phyloP scores from a whole-genome alignment of 371 early-diverging fungal genomes.

The Thermomucor indicae-seudaticae region DNA sequence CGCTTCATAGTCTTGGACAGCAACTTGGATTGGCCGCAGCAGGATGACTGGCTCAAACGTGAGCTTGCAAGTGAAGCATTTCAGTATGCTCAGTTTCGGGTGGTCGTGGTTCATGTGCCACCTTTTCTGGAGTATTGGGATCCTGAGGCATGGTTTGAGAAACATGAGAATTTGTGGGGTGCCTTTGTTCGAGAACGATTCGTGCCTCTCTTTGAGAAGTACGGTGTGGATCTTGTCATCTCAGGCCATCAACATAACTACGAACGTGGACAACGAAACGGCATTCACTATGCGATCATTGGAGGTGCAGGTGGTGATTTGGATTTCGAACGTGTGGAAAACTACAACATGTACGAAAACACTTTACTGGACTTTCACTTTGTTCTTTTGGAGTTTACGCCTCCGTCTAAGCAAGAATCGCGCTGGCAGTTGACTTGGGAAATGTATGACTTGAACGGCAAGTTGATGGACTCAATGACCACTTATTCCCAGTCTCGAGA shows the following conservation, averaged over 20 bases:
- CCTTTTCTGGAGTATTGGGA: conserved; percentile 83
- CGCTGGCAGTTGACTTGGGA: conserved; percentile 39
- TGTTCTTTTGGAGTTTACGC: conserved; percentile 50
- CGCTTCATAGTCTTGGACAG: conserved; percentile 71
- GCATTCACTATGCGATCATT: conserved; percentile 60
- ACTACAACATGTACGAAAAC: conserved; percentile 61
- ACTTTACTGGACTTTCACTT: conserved; percentile 53
- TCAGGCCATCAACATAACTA: conserved; percentile 86
- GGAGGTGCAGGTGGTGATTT: conserved; percentile 77
- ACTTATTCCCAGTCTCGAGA: conserved; percentile 10
- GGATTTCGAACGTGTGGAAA: conserved; percentile 64
- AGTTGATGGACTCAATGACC: conserved; percentile 19
- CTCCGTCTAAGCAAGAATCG: conserved; percentile 1
- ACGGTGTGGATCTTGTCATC: conserved; percentile 70
- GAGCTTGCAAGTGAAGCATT: conserved; percentile 56
- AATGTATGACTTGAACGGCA: conserved; percentile 27
- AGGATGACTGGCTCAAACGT: conserved; percentile 58
- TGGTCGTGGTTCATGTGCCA: conserved; percentile 76
- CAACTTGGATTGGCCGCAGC: conserved; percentile 57
- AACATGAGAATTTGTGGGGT: conserved; percentile 69
- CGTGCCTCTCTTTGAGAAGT: conserved; percentile 61
- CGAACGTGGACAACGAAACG: conserved; percentile 54
- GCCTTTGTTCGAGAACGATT: conserved; percentile 64
- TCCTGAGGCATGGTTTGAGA: conserved; percentile 62
- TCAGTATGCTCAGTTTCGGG: conserved; percentile 54